Evolutionary conservation across 805 yeast species (phyloP).

Genomic region (Candida hungchunana): DNA sequence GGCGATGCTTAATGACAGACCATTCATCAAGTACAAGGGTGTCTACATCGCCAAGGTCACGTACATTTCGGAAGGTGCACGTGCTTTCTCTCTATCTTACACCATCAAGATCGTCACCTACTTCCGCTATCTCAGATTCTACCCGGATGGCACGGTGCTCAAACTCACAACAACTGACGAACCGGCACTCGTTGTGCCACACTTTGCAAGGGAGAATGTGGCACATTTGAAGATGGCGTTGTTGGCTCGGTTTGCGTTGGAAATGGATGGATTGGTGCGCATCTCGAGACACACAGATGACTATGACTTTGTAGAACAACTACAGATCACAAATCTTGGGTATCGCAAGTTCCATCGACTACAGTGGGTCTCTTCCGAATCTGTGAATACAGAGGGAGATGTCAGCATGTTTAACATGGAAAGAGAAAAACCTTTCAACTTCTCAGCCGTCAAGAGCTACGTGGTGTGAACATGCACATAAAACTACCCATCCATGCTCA

Average conservation of each 20-base stretch:
- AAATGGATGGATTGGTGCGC: conserved; percentile 55
- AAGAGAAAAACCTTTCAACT: conserved; percentile 78
- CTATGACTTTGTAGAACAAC: conserved; percentile 59
- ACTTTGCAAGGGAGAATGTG: conserved; percentile 35
- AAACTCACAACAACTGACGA: conserved; percentile 68
- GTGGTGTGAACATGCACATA: conserved; percentile 1
- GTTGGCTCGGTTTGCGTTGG: conserved; percentile 35
- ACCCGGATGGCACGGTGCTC: conserved; percentile 69
- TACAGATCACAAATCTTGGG: conserved; percentile 57
- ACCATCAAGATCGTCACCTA: conserved; percentile 86
- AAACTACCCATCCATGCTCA: not conserved
- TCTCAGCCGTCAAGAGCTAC: conserved; percentile 53
- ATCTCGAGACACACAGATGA: conserved; percentile 55
- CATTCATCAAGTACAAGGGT: conserved; percentile 77
- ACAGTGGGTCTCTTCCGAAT: conserved; percentile 65
- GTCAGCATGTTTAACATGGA: conserved; percentile 51
- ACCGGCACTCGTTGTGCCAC: conserved; percentile 64
- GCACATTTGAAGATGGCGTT: conserved; percentile 30
- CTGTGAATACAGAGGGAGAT: conserved; percentile 51
- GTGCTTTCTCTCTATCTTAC: conserved; percentile 57
- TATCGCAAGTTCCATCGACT: conserved; percentile 63
- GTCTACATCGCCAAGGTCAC: conserved; percentile 81
- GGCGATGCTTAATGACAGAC: conserved; percentile 47
- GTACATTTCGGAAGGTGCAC: conserved; percentile 79
- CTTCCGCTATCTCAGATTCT: conserved; percentile 80